Base-by-base conservation (phyloP, 345 rosid species). In the Isatis tinctoria region DNA sequence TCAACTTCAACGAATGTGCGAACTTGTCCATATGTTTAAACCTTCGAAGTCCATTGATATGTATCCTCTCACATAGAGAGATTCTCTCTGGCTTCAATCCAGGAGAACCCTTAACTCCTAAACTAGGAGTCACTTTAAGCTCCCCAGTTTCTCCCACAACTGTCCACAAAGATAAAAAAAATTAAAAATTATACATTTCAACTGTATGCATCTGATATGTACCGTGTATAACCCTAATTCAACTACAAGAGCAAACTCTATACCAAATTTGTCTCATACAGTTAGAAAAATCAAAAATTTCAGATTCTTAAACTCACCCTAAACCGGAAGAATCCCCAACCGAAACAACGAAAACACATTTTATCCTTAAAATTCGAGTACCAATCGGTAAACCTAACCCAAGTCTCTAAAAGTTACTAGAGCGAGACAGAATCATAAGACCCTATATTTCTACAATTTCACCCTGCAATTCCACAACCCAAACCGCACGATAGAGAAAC, bases 41-140 rank as follows among this genome's bases (percentile, higher is more conserved):
- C 87, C 99, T 87, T 10, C 81, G 47, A 22, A 85, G 81, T 69
- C 97, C 99, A 74, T 67, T 77, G 52, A 95, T 79, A 62, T 32
- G 71, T 58, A 91, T 86, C 82, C 99, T 95, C 82, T 83, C 91
- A 64, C 97, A 91, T 44, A 83, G 67, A 74, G 80, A 65, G 45
- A 72, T 48, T 67, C 79, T 59, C 20, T 92, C 87, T 1, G 85
- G 88, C 82, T 81, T 90, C 64, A 82, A 40, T 56, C 97, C 97
- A 6, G 97, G 97, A 51, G 97, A 83, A 35, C 70, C 78, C 65
- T 79, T 80, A 65, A 95, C 92, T 75, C 49, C 74, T 65, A 84
- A 62, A 60, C 76, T 77, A 53, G 87, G 91, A 64, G 80, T 82
- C 11, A 95, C 78, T 49, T 56, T 75, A 82, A 90, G 47, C 41